Evolutionary conservation across 768 basidiomycete species (phyloP).

Genomic region (Lactifluus subvellereus): DNA sequence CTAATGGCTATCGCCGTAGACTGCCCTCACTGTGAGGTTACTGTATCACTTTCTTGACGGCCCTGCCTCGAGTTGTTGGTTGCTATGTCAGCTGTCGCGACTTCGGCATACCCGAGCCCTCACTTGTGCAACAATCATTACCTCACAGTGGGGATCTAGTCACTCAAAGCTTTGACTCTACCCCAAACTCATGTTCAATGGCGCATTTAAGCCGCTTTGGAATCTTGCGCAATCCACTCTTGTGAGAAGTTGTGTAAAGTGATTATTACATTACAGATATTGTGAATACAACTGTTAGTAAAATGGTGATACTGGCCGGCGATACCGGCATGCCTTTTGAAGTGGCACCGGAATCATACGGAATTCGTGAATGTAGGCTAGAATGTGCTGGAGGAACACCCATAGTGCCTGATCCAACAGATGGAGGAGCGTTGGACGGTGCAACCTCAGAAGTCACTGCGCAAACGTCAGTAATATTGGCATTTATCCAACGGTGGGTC

Average conservation of each 20-base stretch:
- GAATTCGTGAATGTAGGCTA: background rate
- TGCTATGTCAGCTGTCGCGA: background rate
- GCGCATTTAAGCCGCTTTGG: background rate
- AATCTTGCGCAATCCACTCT: background rate
- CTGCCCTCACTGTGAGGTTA: too few relatives aligned
- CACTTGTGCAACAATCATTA: background rate
- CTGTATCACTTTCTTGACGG: background rate
- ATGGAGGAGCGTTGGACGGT: conserved; percentile 33
- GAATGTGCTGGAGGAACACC: conserved; percentile 26
- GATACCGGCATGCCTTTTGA: background rate
- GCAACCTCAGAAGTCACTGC: conserved; percentile 40
- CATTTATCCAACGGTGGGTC: background rate
- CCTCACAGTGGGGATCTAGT: background rate
- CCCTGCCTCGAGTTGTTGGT: background rate
- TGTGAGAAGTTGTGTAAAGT: background rate
- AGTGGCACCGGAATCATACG: background rate
- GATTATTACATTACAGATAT: conserved; percentile 1
- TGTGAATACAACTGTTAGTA: conserved; percentile 11
- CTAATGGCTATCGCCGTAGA: background rate
- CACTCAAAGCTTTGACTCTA: background rate
- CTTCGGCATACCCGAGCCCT: background rate
- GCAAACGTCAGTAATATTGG: conserved; percentile 6
- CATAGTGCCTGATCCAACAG: conserved; percentile 15
- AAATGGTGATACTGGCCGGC: background rate
- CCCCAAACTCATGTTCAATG: background rate